Conservation (phyloP, 176 grass and related monocot species). For the Oryza officinalis region DNA sequence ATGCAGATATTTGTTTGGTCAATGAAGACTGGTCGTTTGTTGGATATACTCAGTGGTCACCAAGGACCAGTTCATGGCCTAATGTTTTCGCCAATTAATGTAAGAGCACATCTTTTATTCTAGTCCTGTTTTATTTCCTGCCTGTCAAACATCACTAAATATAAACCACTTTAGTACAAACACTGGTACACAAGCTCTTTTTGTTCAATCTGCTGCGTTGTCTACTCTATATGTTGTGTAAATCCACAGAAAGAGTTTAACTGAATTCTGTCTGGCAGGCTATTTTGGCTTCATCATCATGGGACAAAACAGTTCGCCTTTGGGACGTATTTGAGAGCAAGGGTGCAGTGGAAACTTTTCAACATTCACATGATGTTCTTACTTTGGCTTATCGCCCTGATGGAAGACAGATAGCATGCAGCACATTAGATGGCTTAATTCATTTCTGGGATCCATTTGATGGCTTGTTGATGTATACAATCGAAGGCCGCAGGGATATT, state of each 20-base stretch:
- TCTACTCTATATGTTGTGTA: constrained; percentile 28
- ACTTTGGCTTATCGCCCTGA: constrained; percentile 92
- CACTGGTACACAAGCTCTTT: background rate
- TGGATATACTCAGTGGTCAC: constrained; percentile 92
- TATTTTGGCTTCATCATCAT: constrained; percentile 89
- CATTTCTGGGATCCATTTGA: constrained; percentile 94
- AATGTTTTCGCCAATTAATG: constrained; percentile 94
- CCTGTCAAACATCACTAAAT: background rate
- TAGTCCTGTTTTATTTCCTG: background rate
- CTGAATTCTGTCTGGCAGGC: constrained; percentile 46
- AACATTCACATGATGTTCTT: constrained; percentile 92
- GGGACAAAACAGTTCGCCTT: constrained; percentile 92
- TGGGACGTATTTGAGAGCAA: constrained; percentile 99
- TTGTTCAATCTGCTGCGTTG: constrained; percentile 10
- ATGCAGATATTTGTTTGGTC: constrained; percentile 98
- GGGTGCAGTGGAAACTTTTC: constrained; percentile 87
- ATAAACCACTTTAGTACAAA: background rate
- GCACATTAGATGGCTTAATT: constrained; percentile 91
- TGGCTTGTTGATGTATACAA: constrained; percentile 87
- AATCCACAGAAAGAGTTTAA: constrained; percentile 15
- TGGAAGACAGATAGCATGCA: constrained; percentile 89
- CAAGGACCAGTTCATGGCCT: constrained; percentile 92
- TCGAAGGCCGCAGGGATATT: constrained; percentile 91
- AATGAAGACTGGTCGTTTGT: constrained; percentile 98
- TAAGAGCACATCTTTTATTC: constrained; percentile 42